Conservation (phyloP, 108 stramenopile genomes). For the Stephanodiscus triporus region DNA sequence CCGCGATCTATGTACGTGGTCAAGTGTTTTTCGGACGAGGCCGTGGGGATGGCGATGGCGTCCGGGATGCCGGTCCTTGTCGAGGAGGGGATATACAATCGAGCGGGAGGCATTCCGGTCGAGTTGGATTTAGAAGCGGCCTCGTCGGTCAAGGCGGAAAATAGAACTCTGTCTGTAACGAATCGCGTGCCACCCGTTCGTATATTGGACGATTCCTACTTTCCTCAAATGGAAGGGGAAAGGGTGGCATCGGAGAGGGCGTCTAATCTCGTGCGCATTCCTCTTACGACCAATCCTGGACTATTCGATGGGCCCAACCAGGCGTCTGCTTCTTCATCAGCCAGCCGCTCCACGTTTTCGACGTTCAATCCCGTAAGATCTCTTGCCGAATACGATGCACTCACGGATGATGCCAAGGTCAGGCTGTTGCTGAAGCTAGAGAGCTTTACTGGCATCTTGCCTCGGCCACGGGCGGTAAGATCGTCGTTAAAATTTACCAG, state of each 20-base stretch:
- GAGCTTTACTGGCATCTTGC: slow-evolving; percentile 68
- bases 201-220: slow-evolving; percentile 36
- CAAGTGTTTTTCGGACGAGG: slow-evolving; percentile 89
- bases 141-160: slow-evolving; percentile 4
- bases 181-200: slow-evolving; percentile 45
- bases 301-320: slow-evolving; percentile 43
- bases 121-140: slow-evolving; percentile 31
- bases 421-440: slow-evolving; percentile 69
- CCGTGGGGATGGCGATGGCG: slow-evolving; percentile 81
- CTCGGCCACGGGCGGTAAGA: slow-evolving; percentile 68
- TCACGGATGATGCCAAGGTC: slow-evolving; percentile 69
- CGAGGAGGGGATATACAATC: slow-evolving; percentile 63
- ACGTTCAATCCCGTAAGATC: slow-evolving; percentile 76
- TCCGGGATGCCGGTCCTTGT: slow-evolving; percentile 58
- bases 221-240: slow-evolving; percentile 67
- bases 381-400: slow-evolving; percentile 67
- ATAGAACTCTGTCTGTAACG: slow-evolving; percentile 15
- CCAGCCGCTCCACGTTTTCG: slow-evolving; percentile 53
- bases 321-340: slow-evolving; percentile 8
- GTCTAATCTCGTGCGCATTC: slow-evolving; percentile 59
- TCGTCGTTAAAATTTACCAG: slow-evolving; percentile 12
- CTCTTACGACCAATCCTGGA: slow-evolving; percentile 61
- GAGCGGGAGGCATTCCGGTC: slow-evolving; percentile 21
- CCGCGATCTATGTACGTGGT: slow-evolving; percentile 75
- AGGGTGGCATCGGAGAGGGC: slow-evolving; percentile 36